Percentiles rank a stretch among this genome's conserved stretches.
Conservation (phyloP, 2,329 filamentous ascomycete species). For the Curvularia spicifera region DNA sequence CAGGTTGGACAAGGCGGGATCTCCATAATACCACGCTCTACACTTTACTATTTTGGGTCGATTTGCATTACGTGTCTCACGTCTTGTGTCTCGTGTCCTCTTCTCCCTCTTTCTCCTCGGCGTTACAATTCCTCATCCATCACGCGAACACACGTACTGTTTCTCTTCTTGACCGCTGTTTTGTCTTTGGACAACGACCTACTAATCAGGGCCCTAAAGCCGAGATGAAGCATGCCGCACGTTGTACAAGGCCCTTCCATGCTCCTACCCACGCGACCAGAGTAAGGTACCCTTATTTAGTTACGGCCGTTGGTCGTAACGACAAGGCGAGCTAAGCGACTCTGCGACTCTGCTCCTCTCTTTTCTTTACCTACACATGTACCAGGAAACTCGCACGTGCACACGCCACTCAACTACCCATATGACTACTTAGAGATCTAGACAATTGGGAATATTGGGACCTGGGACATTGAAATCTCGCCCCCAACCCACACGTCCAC, state of each 20-base stretch:
- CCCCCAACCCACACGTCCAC: no score
- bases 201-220: background rate
- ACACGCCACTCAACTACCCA: no score
- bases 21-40: conserved; percentile 5
- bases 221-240: background rate
- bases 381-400: no score
- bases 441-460: no score
- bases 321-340: no score
- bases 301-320: background rate
- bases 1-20: background rate
- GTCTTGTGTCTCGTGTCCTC: background rate
- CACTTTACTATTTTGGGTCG: background rate
- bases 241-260: background rate
- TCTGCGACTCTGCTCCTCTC: no score
- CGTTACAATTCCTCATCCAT: background rate
- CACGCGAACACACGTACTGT: background rate
- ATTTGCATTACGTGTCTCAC: background rate
- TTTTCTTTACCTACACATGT: no score
- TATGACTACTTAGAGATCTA: no score
- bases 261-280: background rate
- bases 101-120: background rate
- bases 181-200: background rate
- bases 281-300: background rate
- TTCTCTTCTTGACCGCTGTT: background rate
- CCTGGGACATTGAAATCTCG: no score